Evolutionary conservation across 2,329 filamentous ascomycete genomes (phyloP).

Genomic region (Fusarium humuli): DNA sequence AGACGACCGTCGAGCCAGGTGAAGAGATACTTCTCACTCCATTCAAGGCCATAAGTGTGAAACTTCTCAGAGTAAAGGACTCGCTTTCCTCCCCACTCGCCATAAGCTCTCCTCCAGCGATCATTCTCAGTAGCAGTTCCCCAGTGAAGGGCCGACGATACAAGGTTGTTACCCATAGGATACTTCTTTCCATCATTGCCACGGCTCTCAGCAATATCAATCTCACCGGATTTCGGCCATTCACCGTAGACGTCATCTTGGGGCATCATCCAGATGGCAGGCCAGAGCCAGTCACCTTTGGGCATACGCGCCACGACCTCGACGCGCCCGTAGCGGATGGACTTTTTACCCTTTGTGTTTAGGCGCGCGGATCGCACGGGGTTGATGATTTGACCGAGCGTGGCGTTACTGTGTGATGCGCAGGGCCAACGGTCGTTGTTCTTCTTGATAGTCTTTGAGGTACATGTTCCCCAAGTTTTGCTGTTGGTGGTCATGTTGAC

Average conservation of each 20-base stretch:
- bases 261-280: slow-evolving; percentile 60
- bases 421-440: slow-evolving; percentile 47
- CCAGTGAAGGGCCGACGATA: slow-evolving; percentile 60
- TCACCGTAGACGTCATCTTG: slow-evolving; percentile 59
- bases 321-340: slow-evolving; percentile 62
- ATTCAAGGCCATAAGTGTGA: slow-evolving; percentile 64
- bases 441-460: slow-evolving; percentile 43
- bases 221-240: slow-evolving; percentile 65
- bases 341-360: slow-evolving; percentile 58
- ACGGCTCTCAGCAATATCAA: slow-evolving; percentile 63
- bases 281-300: slow-evolving; percentile 67
- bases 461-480: slow-evolving; percentile 51
- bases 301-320: slow-evolving; percentile 66
- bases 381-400: slow-evolving; percentile 58
- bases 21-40: slow-evolving; percentile 63
- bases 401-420: slow-evolving; percentile 56
- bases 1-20: slow-evolving; percentile 61
- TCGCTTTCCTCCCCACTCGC: slow-evolving; percentile 48
- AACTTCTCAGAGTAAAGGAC: slow-evolving; percentile 54
- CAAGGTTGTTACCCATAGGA: slow-evolving; percentile 52
- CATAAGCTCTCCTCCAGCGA: slow-evolving; percentile 49
- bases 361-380: slow-evolving; percentile 60
- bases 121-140: slow-evolving; percentile 48
- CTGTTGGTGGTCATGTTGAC: slow-evolving; percentile 59
- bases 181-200: slow-evolving; percentile 57